Evolutionary conservation across 192 early-diverging fungal genomes (phyloP).

Genomic region (Coemansia sp.): DNA sequence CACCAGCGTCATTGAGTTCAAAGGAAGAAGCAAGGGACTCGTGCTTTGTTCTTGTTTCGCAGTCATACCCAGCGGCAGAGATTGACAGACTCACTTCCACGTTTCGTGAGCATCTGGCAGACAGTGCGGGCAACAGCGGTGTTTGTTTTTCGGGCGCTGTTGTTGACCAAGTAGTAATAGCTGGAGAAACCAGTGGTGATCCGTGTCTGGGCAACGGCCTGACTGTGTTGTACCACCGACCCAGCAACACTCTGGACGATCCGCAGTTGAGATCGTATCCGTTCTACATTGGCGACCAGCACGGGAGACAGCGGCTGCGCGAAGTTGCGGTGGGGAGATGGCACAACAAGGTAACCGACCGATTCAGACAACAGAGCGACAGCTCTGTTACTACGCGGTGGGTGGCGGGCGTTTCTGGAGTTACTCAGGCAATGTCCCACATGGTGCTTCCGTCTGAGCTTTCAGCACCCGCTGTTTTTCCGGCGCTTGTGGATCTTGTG

Average conservation of each 20-base stretch:
- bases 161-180: constrained; percentile 22
- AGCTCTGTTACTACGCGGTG: neutral
- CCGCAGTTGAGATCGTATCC: constrained; percentile 12
- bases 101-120: constrained; percentile 3
- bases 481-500: constrained; percentile 18
- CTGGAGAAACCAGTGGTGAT: neutral
- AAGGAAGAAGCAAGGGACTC: neutral
- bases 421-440: constrained; percentile 32
- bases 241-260: neutral
- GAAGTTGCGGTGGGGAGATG: constrained; percentile 46
- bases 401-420: constrained; percentile 20
- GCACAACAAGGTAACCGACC: constrained; percentile 36
- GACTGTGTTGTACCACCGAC: constrained; percentile 28
- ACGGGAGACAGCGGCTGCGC: constrained; percentile 46
- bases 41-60: constrained; percentile 44
- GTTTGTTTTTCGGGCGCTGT: constrained; percentile 21
- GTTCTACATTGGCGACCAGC: constrained; percentile 47
- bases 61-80: constrained; percentile 19
- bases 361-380: constrained; percentile 2
- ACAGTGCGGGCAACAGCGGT: neutral
- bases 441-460: constrained; percentile 33
- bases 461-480: neutral
- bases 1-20: neutral
- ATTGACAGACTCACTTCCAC: constrained; percentile 9
- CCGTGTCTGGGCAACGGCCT: constrained; percentile 7